Evolutionary conservation across 257 asterid species (phyloP).

Genomic region (Linaria vulgaris): DNA sequence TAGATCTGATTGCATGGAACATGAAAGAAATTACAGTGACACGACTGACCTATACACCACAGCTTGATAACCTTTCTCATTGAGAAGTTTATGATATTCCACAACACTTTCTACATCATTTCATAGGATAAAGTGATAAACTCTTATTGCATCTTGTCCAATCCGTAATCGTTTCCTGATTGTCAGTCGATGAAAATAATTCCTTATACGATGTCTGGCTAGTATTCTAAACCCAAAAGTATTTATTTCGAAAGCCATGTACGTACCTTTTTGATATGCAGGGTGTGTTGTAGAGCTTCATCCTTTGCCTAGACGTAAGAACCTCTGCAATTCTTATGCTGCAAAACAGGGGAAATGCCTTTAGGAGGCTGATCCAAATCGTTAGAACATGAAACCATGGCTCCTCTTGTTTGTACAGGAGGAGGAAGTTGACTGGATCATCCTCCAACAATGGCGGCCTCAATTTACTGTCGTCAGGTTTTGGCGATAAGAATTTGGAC

Average conservation of each 20-base stretch:
- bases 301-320: constrained; percentile 29
- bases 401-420: not conserved
- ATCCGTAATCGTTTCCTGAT: not conserved
- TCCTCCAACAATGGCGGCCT: not conserved
- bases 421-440: not conserved
- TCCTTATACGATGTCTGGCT: not conserved
- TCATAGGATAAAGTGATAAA: not conserved
- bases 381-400: not conserved
- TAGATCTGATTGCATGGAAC: too few species aligned
- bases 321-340: constrained; percentile 22
- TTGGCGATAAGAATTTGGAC: too few species aligned
- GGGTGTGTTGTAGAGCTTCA: constrained; percentile 31
- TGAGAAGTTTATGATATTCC: constrained; percentile 2
- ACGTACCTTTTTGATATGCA: constrained; percentile 37
- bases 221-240: not conserved
- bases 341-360: not conserved
- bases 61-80: constrained; percentile 10
- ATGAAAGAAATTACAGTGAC: too few species aligned
- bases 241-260: too few species aligned
- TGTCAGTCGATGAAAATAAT: not conserved
- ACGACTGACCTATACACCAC: constrained; percentile 13
- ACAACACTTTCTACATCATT: not conserved
- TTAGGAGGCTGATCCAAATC: not conserved
- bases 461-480: too few species aligned
- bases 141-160: constrained; percentile 2